Conservation (phyloP, 352 stramenopile genomes). For the Phytophthora colocasiae region DNA sequence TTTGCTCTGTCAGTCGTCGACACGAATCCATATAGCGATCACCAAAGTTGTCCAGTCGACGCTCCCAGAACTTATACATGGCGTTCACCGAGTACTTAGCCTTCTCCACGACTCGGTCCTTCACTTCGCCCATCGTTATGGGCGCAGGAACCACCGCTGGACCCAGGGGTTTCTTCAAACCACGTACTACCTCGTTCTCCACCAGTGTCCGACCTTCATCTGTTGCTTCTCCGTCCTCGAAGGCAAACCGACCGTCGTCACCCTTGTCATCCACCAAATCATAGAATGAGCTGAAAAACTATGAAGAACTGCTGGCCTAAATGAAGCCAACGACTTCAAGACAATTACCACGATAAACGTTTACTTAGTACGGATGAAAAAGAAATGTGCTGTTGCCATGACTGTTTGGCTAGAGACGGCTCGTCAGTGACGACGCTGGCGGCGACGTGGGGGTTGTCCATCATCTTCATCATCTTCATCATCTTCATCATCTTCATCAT, state of each 20-base stretch:
- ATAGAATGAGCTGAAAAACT: no score
- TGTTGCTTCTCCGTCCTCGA: conserved; percentile 41
- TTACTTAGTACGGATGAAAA: no score
- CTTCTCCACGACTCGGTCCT: conserved; percentile 47
- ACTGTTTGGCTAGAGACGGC: no score
- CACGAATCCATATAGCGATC: conserved; percentile 79
- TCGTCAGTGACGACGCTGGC: no score
- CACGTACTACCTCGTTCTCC: conserved; percentile 56
- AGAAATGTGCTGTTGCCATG: no score
- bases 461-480: no score
- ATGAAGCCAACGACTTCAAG: no score
- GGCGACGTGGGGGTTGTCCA: no score
- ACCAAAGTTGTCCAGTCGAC: conserved; percentile 67
- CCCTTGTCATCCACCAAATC: conserved; percentile 38
- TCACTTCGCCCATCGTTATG: conserved; percentile 51
- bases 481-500: no score
- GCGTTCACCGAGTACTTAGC: conserved; percentile 58
- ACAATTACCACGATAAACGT: no score
- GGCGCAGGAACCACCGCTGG: conserved; percentile 54
- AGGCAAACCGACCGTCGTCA: conserved; percentile 50
- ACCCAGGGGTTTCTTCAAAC: conserved; percentile 47
- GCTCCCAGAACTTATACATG: conserved; percentile 81
- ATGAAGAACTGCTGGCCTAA: no score
- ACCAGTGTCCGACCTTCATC: conserved; percentile 50
- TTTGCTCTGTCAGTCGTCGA: conserved; percentile 59